Percentiles rank a stretch among this genome's conserved stretches.
These are phyloP conservation scores for Saccharomycopsis vini DNA, from an alignment of 805 yeast species.

Conservation along the genomic window DNA sequence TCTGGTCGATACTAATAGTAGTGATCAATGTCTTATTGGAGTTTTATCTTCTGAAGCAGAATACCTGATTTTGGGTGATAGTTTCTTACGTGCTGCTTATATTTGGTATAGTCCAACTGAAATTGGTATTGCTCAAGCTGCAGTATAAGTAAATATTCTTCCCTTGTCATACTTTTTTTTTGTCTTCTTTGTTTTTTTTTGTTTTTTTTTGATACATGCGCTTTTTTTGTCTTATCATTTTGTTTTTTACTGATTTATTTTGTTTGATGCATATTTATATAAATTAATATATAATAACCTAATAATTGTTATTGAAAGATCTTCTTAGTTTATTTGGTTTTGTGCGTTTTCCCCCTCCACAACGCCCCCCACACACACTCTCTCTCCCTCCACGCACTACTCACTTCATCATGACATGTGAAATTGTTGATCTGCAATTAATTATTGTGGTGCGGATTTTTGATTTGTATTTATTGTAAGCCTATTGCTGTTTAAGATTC, in stretches of 20 bases:
- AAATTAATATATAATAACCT: neutral
- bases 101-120: slow-evolving; percentile 41
- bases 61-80: slow-evolving; percentile 42
- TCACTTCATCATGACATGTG: slow-evolving; percentile 10
- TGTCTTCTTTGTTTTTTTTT: neutral
- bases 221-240: neutral
- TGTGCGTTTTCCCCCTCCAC: too few relatives aligned
- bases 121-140: slow-evolving; percentile 40
- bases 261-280: neutral
- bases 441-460: too few relatives aligned
- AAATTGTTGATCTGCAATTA: neutral
- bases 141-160: too few relatives aligned
- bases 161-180: neutral
- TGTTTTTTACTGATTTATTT: too few relatives aligned
- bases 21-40: slow-evolving; percentile 38
- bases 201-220: neutral
- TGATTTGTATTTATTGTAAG: too few relatives aligned
- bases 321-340: neutral
- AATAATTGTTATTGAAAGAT: too few relatives aligned
- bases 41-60: slow-evolving; percentile 29
- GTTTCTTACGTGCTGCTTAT: slow-evolving; percentile 44
- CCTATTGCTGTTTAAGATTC: too few relatives aligned
- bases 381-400: neutral
- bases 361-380: too few relatives aligned
- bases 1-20: neutral